phyloP scores from a whole-genome alignment of 108 stramenopile genomes.

The Stephanodiscus triporus region DNA sequence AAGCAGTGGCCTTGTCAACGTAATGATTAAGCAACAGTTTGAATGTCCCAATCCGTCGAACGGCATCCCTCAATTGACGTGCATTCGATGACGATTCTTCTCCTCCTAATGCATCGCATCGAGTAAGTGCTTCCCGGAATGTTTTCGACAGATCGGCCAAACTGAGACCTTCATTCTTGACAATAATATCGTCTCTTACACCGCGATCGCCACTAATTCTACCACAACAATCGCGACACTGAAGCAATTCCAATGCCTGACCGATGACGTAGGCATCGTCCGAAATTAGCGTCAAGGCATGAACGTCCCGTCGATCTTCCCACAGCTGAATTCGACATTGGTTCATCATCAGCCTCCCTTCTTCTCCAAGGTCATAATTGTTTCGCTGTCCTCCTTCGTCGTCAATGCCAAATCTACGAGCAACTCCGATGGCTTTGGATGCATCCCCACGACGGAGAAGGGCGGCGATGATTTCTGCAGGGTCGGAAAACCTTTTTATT shows the following conservation, averaged over 20 bases:
- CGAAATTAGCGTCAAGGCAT: slow-evolving; percentile 36
- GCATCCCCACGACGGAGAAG: slow-evolving; percentile 44
- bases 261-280: slow-evolving; percentile 47
- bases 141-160: slow-evolving; percentile 28
- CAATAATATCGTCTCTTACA: neutral
- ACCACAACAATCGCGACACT: neutral
- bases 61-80: slow-evolving; percentile 19
- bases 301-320: slow-evolving; percentile 35
- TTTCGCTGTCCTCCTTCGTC: slow-evolving; percentile 14
- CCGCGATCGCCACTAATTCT: too few relatives aligned
- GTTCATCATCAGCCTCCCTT: slow-evolving; percentile 35
- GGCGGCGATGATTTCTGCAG: slow-evolving; percentile 31
- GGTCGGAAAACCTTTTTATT: slow-evolving; percentile 37
- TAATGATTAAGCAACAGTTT: slow-evolving; percentile 50
- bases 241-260: slow-evolving; percentile 24
- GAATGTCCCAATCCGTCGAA: slow-evolving; percentile 60
- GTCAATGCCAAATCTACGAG: slow-evolving; percentile 37
- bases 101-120: slow-evolving; percentile 20
- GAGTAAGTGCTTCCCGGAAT: slow-evolving; percentile 34
- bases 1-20: neutral
- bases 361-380: neutral
- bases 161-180: slow-evolving; percentile 11
- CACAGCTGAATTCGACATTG: slow-evolving; percentile 47
- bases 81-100: slow-evolving; percentile 14
- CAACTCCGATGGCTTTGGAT: slow-evolving; percentile 35